Conservation (phyloP, 1,284 basidiomycete species). For the Boletus semigastroideus region DNA sequence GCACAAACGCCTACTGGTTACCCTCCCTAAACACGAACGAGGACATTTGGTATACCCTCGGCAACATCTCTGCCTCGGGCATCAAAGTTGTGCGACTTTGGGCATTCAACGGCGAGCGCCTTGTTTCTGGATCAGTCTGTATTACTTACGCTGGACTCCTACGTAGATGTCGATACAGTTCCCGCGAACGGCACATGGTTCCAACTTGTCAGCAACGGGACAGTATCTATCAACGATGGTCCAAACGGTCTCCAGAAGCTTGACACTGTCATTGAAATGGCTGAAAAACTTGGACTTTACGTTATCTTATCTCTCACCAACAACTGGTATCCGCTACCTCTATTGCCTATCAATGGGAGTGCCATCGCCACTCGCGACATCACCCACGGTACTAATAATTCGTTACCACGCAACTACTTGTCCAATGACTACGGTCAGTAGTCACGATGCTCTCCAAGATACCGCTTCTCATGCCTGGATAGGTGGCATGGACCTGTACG, state of each 20-base stretch:
- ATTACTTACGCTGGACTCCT: constrained; percentile 4
- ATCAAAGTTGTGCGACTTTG: constrained; percentile 66
- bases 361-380: constrained; percentile 33
- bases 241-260: constrained; percentile 65
- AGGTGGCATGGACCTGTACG: constrained; percentile 68
- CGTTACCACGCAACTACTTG: constrained; percentile 49
- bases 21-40: constrained; percentile 51
- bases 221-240: constrained; percentile 54
- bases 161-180: constrained; percentile 50
- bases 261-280: constrained; percentile 61
- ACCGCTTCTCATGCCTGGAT: constrained; percentile 9
- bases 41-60: constrained; percentile 59
- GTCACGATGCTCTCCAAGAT: constrained; percentile 1
- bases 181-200: constrained; percentile 59
- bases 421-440: constrained; percentile 61
- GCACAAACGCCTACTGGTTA: constrained; percentile 71
- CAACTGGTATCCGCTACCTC: constrained; percentile 57
- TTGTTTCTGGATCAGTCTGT: constrained; percentile 9
- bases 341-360: constrained; percentile 15
- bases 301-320: constrained; percentile 66
- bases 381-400: constrained; percentile 38
- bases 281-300: constrained; percentile 59
- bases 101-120: constrained; percentile 56
- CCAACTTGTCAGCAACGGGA: constrained; percentile 49
- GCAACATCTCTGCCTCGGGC: constrained; percentile 54